Conservation (phyloP, 2,329 filamentous ascomycete genomes). For the Huntiella omanensis region DNA sequence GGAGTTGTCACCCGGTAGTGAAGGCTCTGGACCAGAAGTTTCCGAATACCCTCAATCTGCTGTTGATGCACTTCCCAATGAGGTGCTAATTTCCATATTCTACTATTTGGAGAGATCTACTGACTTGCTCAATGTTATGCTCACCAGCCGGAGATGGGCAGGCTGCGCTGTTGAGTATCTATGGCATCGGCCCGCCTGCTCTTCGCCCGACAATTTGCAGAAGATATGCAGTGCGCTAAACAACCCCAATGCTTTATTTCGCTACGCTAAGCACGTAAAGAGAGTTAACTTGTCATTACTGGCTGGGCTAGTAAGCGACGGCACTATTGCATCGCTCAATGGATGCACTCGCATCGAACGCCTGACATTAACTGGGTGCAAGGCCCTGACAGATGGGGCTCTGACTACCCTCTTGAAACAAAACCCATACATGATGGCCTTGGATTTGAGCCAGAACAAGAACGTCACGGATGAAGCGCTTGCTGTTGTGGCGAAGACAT, state of each 20-base stretch:
- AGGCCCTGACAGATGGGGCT: slow-evolving; percentile 64
- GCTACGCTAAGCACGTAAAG: slow-evolving; percentile 79
- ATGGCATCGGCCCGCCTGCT: slow-evolving; percentile 88
- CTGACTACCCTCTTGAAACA: slow-evolving; percentile 61
- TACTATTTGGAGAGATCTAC: slow-evolving; percentile 55
- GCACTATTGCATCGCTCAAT: slow-evolving; percentile 63
- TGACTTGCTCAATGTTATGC: slow-evolving; percentile 75
- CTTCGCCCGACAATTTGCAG: slow-evolving; percentile 63
- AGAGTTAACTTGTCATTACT: slow-evolving; percentile 75
- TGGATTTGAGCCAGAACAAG: slow-evolving; percentile 76
- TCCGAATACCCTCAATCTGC: slow-evolving; percentile 26
- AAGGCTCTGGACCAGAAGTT: no score
- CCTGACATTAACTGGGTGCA: slow-evolving; percentile 80
- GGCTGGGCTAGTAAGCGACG: slow-evolving; percentile 61
- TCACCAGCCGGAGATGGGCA: slow-evolving; percentile 89
- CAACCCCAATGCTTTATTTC: slow-evolving; percentile 58
- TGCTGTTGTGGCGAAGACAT: slow-evolving; percentile 59
- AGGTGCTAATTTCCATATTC: slow-evolving; percentile 88
- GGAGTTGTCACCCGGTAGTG: slow-evolving; percentile 15
- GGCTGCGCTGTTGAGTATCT: slow-evolving; percentile 79
- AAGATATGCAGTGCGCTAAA: slow-evolving; percentile 65
- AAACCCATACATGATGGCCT: slow-evolving; percentile 63
- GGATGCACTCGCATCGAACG: slow-evolving; percentile 84
- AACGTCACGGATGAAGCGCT: slow-evolving; percentile 72
- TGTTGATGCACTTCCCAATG: slow-evolving; percentile 71